Percentiles rank a stretch among this genome's conserved stretches.
Conservation (phyloP, 208 protist species). For the Vickermania ingenoplastis region DNA sequence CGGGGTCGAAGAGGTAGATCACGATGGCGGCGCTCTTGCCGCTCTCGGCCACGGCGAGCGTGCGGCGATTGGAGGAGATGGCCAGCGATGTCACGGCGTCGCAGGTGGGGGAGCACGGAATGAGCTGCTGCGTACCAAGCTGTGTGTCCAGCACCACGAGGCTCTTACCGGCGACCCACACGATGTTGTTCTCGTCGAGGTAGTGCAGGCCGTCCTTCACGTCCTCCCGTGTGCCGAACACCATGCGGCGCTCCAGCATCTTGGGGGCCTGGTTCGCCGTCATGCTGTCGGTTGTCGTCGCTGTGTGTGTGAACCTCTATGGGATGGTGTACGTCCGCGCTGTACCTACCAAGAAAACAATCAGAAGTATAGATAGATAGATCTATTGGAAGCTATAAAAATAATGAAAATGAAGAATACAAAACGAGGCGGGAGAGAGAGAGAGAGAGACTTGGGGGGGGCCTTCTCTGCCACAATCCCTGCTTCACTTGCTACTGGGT, state of each 20-base stretch:
- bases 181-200: constrained; percentile 87
- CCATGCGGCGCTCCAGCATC: constrained; percentile 84
- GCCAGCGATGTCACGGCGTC: constrained; percentile 88
- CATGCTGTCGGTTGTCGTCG: constrained; percentile 21
- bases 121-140: constrained; percentile 84
- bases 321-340: constrained; percentile 1
- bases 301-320: constrained; percentile 2
- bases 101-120: constrained; percentile 75
- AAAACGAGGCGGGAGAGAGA: too few relatives aligned
- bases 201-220: constrained; percentile 91
- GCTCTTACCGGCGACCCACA: constrained; percentile 90
- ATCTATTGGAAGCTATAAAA: too few relatives aligned
- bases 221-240: constrained; percentile 90
- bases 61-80: constrained; percentile 82
- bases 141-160: constrained; percentile 90
- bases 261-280: constrained; percentile 27
- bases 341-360: constrained; percentile 4
- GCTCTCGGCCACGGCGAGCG: constrained; percentile 91
- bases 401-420: too few relatives aligned
- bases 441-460: too few relatives aligned
- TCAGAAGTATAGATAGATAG: constrained; percentile 8
- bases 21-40: constrained; percentile 70
- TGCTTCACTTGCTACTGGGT: too few relatives aligned
- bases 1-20: constrained; percentile 88
- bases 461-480: too few relatives aligned